A percentile compares a stretch with the other conserved stretches of the same genome.
Evolutionary conservation across 2,329 filamentous ascomycete genomes (phyloP).

Genomic region (Chrysoporthe deuterocubensis): DNA sequence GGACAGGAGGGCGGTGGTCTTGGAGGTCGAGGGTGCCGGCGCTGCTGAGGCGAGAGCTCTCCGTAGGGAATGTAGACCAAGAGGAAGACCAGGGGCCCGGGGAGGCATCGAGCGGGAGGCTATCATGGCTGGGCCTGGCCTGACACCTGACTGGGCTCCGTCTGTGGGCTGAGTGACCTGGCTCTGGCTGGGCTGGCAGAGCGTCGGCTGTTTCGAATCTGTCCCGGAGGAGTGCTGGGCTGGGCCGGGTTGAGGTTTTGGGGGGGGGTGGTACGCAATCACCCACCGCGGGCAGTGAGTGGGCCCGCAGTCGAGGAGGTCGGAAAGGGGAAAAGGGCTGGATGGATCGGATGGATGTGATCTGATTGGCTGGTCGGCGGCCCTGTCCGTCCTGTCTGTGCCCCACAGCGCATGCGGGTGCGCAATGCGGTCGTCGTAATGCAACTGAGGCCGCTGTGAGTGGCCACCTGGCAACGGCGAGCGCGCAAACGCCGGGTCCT

Average conservation of each 20-base stretch:
- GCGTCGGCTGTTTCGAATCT: slow-evolving; percentile 6
- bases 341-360: not conserved
- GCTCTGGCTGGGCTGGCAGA: not conserved
- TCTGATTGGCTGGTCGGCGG: not conserved
- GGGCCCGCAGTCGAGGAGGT: not conserved
- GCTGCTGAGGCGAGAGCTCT: not conserved
- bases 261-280: slow-evolving; percentile 3
- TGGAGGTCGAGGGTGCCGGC: not conserved
- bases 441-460: slow-evolving; percentile 7
- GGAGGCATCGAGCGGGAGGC: slow-evolving; percentile 9
- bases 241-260: not conserved
- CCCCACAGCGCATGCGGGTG: not conserved
- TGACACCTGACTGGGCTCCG: not conserved
- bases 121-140: not conserved
- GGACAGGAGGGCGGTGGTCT: slow-evolving; percentile 19
- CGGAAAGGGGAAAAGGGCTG: not conserved
- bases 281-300: not conserved
- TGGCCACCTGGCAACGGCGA: slow-evolving; percentile 6
- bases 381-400: not conserved
- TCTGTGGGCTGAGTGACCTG: not conserved
- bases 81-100: not conserved
- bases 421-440: slow-evolving; percentile 1
- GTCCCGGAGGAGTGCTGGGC: not conserved
- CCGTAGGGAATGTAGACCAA: not conserved
- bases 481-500: no score